A percentile compares a stretch with the other conserved stretches of the same genome.
phyloP scores from a whole-genome alignment of 305 asterid species.

The Striga hermonthica region DNA sequence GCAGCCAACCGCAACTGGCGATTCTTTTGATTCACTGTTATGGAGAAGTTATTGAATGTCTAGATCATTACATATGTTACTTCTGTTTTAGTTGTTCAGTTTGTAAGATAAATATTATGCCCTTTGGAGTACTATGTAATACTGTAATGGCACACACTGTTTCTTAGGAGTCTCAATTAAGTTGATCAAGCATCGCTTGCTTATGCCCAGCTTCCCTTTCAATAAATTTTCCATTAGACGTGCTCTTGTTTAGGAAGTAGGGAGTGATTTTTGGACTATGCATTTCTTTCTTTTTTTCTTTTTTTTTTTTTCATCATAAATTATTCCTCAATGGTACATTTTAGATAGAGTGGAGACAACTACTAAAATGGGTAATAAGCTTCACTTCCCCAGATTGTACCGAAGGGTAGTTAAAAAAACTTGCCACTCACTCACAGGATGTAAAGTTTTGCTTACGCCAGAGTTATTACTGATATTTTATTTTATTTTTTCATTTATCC shows the following conservation, averaged over 20 bases:
- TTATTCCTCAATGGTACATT: no score
- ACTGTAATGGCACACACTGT: no score
- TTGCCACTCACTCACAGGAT: no score
- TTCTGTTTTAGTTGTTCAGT: background rate
- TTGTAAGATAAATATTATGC: background rate
- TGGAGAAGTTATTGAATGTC: no score
- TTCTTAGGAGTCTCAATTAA: background rate
- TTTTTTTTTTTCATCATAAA: no score
- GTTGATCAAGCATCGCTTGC: background rate
- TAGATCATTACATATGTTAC: background rate
- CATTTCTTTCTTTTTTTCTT: no score
- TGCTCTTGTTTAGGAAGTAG: background rate
- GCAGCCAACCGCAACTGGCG: no score
- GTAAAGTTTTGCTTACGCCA: background rate
- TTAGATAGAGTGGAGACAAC: no score
- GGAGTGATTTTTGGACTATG: background rate
- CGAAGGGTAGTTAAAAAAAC: no score
- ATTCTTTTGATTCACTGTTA: no score
- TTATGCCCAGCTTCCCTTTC: background rate
- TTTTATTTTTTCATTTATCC: conserved; percentile 2
- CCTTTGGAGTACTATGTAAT: background rate
- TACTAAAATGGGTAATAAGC: no score
- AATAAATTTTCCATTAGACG: conserved; percentile 6
- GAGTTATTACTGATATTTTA: background rate
- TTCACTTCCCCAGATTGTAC: no score